phyloP scores from a whole-genome alignment of 495 filamentous ascomycete genomes.

The Aspergillus avenaceus region DNA sequence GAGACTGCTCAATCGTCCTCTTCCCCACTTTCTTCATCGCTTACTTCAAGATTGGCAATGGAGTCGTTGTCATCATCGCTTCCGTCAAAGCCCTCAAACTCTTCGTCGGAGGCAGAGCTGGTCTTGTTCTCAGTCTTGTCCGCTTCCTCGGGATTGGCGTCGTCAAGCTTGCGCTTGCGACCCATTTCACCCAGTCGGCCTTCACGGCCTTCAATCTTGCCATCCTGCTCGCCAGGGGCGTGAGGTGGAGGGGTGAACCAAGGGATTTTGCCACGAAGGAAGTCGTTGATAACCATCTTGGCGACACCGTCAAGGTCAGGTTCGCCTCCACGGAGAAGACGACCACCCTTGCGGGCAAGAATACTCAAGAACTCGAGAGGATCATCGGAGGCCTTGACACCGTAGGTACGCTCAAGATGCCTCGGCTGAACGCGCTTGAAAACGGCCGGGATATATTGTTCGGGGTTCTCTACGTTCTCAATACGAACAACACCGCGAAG shows the following conservation, averaged over 20 bases:
- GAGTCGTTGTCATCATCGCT: slow-evolving; percentile 32
- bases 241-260: slow-evolving; percentile 88
- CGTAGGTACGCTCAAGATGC: slow-evolving; percentile 91
- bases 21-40: slow-evolving; percentile 41
- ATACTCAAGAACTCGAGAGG: slow-evolving; percentile 80
- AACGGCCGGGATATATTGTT: slow-evolving; percentile 88
- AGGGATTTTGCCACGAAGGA: slow-evolving; percentile 88
- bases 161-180: slow-evolving; percentile 50
- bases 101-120: slow-evolving; percentile 26
- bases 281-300: slow-evolving; percentile 94
- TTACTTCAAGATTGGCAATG: slow-evolving; percentile 40
- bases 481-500: slow-evolving; percentile 88
- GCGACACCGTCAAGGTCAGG: slow-evolving; percentile 89
- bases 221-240: slow-evolving; percentile 47
- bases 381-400: slow-evolving; percentile 62
- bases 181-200: slow-evolving; percentile 63
- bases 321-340: slow-evolving; percentile 84
- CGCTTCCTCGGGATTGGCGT: slow-evolving; percentile 28
- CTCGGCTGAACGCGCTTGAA: slow-evolving; percentile 74
- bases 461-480: slow-evolving; percentile 91
- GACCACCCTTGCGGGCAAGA: slow-evolving; percentile 80
- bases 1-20: slow-evolving; percentile 32
- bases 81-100: slow-evolving; percentile 35
- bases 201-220: slow-evolving; percentile 53
- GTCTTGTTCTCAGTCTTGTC: slow-evolving; percentile 20